Conservation (phyloP, 164 flowering plant species). For the Nelumbo lutea region DNA sequence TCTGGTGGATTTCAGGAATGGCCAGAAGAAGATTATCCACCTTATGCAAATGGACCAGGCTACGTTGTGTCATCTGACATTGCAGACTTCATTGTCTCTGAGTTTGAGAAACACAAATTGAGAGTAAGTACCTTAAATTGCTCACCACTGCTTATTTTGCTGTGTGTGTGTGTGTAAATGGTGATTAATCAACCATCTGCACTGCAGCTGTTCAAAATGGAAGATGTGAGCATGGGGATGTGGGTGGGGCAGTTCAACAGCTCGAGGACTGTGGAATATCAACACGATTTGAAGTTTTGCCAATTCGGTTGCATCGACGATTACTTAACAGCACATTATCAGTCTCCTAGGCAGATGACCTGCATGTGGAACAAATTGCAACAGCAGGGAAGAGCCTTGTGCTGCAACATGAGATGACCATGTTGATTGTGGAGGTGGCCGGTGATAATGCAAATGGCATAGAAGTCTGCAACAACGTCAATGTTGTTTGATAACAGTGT, state of each 20-base stretch:
- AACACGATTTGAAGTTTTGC: constrained; percentile 58
- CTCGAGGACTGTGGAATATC: constrained; percentile 50
- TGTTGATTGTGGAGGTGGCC: not conserved
- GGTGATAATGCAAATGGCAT: no score
- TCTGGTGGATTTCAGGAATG: constrained; percentile 51
- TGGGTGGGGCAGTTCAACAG: constrained; percentile 77
- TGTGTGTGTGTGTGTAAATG: no score
- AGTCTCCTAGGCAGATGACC: constrained; percentile 77
- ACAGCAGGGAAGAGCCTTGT: constrained; percentile 35
- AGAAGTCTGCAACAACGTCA: no score
- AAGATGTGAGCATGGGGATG: constrained; percentile 90
- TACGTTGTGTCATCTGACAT: constrained; percentile 71
- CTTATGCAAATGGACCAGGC: constrained; percentile 86
- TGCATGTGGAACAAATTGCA: constrained; percentile 75
- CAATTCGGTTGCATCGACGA: constrained; percentile 78
- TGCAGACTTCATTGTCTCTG: constrained; percentile 50
- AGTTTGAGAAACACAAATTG: constrained; percentile 63
- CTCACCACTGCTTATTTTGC: no score
- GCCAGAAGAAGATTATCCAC: constrained; percentile 87
- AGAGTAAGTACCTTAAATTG: constrained; percentile 47
- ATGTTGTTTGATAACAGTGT: not conserved
- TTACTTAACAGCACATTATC: constrained; percentile 75
- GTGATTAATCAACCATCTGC: no score
- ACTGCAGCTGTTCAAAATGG: constrained; percentile 76
- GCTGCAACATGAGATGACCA: constrained; percentile 74